A percentile compares a stretch with the other conserved stretches of the same genome.
phyloP scores from a whole-genome alignment of 2,329 filamentous ascomycete genomes.

The Cytospora leucostoma region DNA sequence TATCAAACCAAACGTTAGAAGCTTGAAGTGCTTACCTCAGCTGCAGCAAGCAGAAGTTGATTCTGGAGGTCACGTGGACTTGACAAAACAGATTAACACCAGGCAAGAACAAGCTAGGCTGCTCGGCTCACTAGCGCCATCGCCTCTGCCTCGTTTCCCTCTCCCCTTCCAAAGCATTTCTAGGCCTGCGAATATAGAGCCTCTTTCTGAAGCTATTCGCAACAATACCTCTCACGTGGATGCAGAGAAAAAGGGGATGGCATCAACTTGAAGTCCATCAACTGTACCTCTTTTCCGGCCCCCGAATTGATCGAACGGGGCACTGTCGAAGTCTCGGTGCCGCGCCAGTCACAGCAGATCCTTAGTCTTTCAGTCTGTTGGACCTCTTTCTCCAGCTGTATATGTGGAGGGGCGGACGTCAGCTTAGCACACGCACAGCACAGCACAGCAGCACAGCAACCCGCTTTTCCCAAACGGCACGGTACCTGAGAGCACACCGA shows the following conservation, averaged over 20 bases:
- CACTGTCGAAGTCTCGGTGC: constrained; percentile 27
- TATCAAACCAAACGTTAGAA: not conserved
- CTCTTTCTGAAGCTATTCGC: constrained; percentile 25
- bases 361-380: constrained; percentile 34
- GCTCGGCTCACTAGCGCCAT: not conserved
- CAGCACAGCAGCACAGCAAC: constrained; percentile 14
- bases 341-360: constrained; percentile 33
- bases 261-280: constrained; percentile 14
- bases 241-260: constrained; percentile 22
- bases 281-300: constrained; percentile 4
- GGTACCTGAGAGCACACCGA: constrained; percentile 17
- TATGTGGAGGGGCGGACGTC: constrained; percentile 8
- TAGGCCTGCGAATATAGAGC: constrained; percentile 10
- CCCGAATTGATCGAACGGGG: constrained; percentile 3
- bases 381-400: constrained; percentile 8
- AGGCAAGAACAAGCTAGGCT: not conserved
- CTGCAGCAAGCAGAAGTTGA: not conserved
- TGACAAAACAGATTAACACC: not conserved
- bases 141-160: not conserved
- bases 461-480: constrained; percentile 12
- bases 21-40: constrained; percentile 3
- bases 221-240: constrained; percentile 6
- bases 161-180: not conserved
- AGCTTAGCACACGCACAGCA: constrained; percentile 6
- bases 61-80: not conserved